Conservation (phyloP, 2,329 filamentous ascomycete genomes). For the Cercospora brassicicola region DNA sequence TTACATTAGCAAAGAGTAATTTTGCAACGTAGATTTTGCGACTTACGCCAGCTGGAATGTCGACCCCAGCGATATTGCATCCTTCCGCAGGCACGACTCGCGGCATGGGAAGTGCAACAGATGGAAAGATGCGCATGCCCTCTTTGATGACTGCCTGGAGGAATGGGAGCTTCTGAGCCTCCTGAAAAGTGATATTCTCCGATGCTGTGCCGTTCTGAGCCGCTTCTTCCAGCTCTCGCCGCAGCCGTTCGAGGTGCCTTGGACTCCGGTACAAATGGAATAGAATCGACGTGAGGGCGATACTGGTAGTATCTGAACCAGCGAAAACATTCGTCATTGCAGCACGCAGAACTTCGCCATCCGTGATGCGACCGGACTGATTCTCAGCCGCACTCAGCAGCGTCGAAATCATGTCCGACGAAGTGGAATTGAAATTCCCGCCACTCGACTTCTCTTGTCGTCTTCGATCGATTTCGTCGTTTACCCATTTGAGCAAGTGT, state of each 20-base stretch:
- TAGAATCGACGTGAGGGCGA: background rate
- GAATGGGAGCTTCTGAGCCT: background rate
- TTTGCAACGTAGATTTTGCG: too few relatives aligned
- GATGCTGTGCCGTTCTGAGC: background rate
- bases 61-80: background rate
- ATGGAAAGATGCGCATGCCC: background rate
- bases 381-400: background rate
- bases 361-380: background rate
- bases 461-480: background rate
- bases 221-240: background rate
- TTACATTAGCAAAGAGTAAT: too few relatives aligned
- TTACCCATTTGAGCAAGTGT: background rate
- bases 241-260: background rate
- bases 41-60: background rate
- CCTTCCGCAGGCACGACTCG: background rate
- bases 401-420: background rate
- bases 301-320: background rate
- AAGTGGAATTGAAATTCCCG: background rate
- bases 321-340: background rate
- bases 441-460: background rate
- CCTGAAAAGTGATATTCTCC: background rate
- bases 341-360: background rate
- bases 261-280: background rate
- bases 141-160: background rate
- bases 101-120: background rate